Base-by-base conservation (phyloP, 805 yeast species). In the Pichia cabralensis region DNA sequence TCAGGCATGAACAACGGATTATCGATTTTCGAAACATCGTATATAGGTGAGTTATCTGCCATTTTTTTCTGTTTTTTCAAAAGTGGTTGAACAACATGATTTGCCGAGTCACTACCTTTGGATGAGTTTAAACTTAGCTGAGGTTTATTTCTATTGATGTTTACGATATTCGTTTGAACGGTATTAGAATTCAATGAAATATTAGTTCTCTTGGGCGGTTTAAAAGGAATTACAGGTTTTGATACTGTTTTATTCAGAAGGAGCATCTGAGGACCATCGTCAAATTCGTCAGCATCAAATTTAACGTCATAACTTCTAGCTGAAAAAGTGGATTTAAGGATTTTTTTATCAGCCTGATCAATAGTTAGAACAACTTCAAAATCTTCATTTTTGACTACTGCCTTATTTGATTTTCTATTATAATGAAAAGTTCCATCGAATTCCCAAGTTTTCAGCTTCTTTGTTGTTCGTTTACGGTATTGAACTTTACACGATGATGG, bases 381-480 rank as follows among this genome's bases (percentile, higher is more conserved):
- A 35, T 58, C 45, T 9, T 48, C 56, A 33, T 49, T 51, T 28
- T 48, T 48, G 8, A 60, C 30, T 0, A 47, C 22, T 1, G 51
- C 53, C 4, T 24, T 10, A 30, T 51, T 48, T 1, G 42, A 32
- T 3, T 23, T 16, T 4, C 16, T 13, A n/a, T 55, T 49, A 2
- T 66, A 50, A 0, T 57, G 46, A 12, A 80, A 59, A 22, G 60
- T 56, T 0, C 95, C 97, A 58, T 92, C 97, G 3, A 94, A 95
- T 36, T 84, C 94, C 98, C 98, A 92, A 0, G 85, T 76, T 52
- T 88, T 88, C 54, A 86, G 76, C 63, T 89, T 85, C 57, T 81
- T 84, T 22, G 60, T 65, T 0, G 89, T 64, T 27, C 66, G 65
- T 53, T 84, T 85, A 22, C 98, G 62, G 69, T 79, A 81, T 44